A percentile compares a stretch with the other conserved stretches of the same genome.
Conservation (phyloP, 2,329 filamentous ascomycete species). For the Pseudogymnoascus destructans region DNA sequence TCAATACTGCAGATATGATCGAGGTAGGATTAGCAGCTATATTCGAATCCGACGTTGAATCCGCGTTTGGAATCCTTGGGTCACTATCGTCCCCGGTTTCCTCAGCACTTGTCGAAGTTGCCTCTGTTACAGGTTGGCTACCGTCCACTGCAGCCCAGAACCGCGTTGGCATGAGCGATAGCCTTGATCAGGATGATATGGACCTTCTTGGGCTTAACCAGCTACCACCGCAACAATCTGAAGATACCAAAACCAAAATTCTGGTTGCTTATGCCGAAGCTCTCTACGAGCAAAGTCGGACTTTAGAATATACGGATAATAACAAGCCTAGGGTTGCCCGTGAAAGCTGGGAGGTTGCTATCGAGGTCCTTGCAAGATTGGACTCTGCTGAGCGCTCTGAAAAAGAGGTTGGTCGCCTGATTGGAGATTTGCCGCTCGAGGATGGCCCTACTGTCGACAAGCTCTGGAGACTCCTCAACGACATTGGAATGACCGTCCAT, state of each 20-base stretch:
- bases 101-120: constrained; percentile 68
- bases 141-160: constrained; percentile 42
- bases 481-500: constrained; percentile 65
- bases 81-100: constrained; percentile 72
- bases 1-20: constrained; percentile 61
- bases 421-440: constrained; percentile 57
- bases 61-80: constrained; percentile 59
- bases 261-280: constrained; percentile 63
- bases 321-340: constrained; percentile 26
- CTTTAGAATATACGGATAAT: constrained; percentile 20
- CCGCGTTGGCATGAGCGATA: constrained; percentile 42
- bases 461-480: constrained; percentile 64
- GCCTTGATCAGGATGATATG: constrained; percentile 70
- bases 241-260: constrained; percentile 66
- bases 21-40: constrained; percentile 73
- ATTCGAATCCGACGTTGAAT: constrained; percentile 71
- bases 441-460: constrained; percentile 65
- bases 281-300: constrained; percentile 40
- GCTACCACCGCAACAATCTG: constrained; percentile 41
- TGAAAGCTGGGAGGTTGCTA: constrained; percentile 82
- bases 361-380: constrained; percentile 70
- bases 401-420: constrained; percentile 58
- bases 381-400: constrained; percentile 60
- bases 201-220: constrained; percentile 58
- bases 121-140: constrained; percentile 73